These are phyloP conservation scores for Candida coquimbonensis DNA, from an alignment of 805 yeast species.

Conservation along the genomic window DNA sequence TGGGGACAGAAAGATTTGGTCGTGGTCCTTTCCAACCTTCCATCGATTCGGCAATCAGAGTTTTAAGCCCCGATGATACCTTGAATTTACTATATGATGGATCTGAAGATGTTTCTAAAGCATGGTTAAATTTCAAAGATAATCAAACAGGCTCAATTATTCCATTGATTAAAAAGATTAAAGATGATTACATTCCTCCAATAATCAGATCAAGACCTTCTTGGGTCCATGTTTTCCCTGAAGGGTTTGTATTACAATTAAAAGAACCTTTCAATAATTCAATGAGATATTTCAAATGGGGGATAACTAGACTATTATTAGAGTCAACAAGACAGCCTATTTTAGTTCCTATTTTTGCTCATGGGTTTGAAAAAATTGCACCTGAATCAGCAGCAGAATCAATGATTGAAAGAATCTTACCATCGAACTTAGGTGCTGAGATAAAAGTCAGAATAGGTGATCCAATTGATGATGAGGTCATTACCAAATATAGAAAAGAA, in stretches of 20 bases:
- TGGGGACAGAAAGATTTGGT: conserved; percentile 84
- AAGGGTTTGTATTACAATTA: conserved; percentile 85
- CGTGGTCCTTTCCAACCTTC: conserved; percentile 90
- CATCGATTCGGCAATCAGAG: conserved; percentile 75
- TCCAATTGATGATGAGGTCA: conserved; percentile 51
- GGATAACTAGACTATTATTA: conserved; percentile 73
- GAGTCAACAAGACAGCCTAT: conserved; percentile 83
- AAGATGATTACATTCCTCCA: conserved; percentile 40
- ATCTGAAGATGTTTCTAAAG: conserved; percentile 7
- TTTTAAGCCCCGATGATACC: conserved; percentile 72
- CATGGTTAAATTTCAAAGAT: conserved; percentile 12
- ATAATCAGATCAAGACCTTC: conserved; percentile 57
- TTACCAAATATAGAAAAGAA: conserved; percentile 54
- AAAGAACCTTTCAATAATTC: conserved; percentile 75
- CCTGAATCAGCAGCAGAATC: conserved; percentile 58
- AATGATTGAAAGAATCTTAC: conserved; percentile 50
- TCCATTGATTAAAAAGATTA: conserved; percentile 10
- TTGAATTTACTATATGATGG: conserved; percentile 34
- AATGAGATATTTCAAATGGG: conserved; percentile 96
- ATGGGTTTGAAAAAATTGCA: conserved; percentile 80
- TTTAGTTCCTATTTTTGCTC: conserved; percentile 76
- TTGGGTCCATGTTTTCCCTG: conserved; percentile 95
- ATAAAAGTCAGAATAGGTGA: conserved; percentile 68
- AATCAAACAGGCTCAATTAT: conserved; percentile 1
- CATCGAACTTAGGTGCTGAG: conserved; percentile 59